A percentile compares a stretch with the other conserved stretches of the same genome.
Evolutionary conservation across 306 rosid genomes (phyloP).

Genomic region (Adenanthera pavonina): DNA sequence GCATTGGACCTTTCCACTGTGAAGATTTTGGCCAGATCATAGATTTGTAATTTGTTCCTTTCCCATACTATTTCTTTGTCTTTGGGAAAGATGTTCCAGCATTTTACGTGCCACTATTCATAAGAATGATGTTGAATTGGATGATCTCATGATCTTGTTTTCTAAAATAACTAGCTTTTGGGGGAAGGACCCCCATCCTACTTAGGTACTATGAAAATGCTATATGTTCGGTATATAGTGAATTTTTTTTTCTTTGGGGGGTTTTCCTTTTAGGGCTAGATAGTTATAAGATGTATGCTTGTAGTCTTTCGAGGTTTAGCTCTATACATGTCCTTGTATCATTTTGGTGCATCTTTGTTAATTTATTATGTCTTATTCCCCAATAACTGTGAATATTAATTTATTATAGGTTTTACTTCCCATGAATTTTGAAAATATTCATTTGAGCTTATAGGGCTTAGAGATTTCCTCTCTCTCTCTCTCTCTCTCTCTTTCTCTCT

Average conservation of each 20-base stretch:
- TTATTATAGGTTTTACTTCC: not conserved
- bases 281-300: not conserved
- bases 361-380: conserved; percentile 22
- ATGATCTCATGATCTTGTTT: conserved; percentile 27
- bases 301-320: conserved; percentile 20
- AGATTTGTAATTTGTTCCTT: conserved; percentile 17
- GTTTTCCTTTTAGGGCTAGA: conserved; percentile 18
- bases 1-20: not conserved
- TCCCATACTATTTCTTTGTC: not conserved
- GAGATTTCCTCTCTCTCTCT: not conserved
- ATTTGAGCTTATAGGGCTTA: not conserved
- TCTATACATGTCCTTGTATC: conserved; percentile 9
- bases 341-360: not conserved
- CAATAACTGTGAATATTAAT: not conserved
- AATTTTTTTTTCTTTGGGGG: not conserved
- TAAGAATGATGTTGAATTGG: conserved; percentile 14
- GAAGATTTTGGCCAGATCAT: conserved; percentile 14
- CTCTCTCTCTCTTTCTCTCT: too few species aligned
- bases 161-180: too few species aligned
- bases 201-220: not conserved
- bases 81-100: not conserved
- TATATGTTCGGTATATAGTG: conserved; percentile 11
- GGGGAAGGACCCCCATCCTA: too few species aligned
- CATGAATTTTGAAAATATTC: not conserved
- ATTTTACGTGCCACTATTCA: conserved; percentile 1